A percentile compares a stretch with the other conserved stretches of the same genome.
These are phyloP conservation scores for Chlamydomonas urium DNA, from an alignment of 139 green algal genomes.

Conservation along the genomic window DNA sequence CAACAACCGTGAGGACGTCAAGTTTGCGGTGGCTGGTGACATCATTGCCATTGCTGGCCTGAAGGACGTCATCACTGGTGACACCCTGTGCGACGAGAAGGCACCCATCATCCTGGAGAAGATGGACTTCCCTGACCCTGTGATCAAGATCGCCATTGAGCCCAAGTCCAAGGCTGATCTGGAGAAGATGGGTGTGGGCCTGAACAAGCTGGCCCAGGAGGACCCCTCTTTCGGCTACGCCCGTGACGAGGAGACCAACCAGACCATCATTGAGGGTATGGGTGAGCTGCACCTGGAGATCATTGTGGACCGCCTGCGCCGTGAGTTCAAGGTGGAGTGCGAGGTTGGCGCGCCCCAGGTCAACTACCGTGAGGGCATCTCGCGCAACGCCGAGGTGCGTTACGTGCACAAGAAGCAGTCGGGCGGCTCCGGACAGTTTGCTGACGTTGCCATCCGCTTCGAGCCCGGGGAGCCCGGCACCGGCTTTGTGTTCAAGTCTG, in stretches of 20 bases:
- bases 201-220: conserved; percentile 97
- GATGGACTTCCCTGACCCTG: conserved; percentile 99
- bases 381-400: conserved; percentile 46
- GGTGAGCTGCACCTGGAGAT: conserved; percentile 99
- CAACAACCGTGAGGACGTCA: conserved; percentile 96
- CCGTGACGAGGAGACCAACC: conserved; percentile 95
- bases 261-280: conserved; percentile 98
- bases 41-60: conserved; percentile 95
- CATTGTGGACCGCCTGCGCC: conserved; percentile 92
- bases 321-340: conserved; percentile 98
- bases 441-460: conserved; percentile 91
- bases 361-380: conserved; percentile 98
- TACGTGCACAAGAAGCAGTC: conserved; percentile 99
- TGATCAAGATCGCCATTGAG: conserved; percentile 96
- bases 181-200: conserved; percentile 90
- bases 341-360: conserved; percentile 90
- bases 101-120: conserved; percentile 92
- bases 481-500: conserved; percentile 91
- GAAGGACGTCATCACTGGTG: conserved; percentile 65
- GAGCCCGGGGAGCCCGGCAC: conserved; percentile 90
- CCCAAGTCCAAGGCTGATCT: conserved; percentile 96
- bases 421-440: conserved; percentile 95
- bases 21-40: conserved; percentile 84
- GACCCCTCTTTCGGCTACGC: conserved; percentile 94
- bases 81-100: conserved; percentile 95